These are phyloP conservation scores for sorghum (Sorghum bicolor) DNA, from an alignment of 176 grass and related monocot species.

Conservation along the genomic window Sorghum_bicolor_NCBIv3 NC_012874.2:1366501-1367000, in stretches of 20 bases:
- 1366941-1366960: conserved; percentile 78
- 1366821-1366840: conserved; percentile 61
- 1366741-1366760: not conserved
- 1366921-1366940: conserved; percentile 71
- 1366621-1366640: conserved; percentile 50
- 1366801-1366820: conserved; percentile 87
- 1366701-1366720: conserved; percentile 26
- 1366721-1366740: conserved; percentile 12
- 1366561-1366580: not conserved
- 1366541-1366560: conserved; percentile 50
- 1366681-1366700: conserved; percentile 48
- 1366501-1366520: conserved; percentile 78
- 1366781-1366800: conserved; percentile 35
- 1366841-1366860: conserved; percentile 82
- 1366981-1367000: conserved; percentile 49
- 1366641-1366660: conserved; percentile 64
- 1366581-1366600: not conserved
- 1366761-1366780: not conserved
- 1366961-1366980: conserved; percentile 65
- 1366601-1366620: conserved; percentile 30
- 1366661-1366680: conserved; percentile 72
- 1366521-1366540: conserved; percentile 67
- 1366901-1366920: conserved; percentile 94
- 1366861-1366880: conserved; percentile 71
- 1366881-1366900: conserved; percentile 73